Evolutionary conservation across 1,284 basidiomycete genomes (phyloP).

Genomic region (Coniferiporia sulphurascens): DNA sequence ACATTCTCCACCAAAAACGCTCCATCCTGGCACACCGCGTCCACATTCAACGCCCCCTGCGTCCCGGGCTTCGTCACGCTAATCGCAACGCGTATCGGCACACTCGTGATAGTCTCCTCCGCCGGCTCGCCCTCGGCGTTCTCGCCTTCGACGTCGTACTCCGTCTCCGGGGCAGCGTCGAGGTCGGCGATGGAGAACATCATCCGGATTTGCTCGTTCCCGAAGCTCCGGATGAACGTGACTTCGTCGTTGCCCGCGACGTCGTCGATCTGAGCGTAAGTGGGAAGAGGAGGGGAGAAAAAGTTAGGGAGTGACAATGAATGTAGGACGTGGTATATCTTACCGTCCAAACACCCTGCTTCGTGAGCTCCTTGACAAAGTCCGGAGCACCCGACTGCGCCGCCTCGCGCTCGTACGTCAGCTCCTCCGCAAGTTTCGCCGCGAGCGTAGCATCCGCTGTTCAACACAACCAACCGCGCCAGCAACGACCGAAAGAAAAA

Average conservation of each 20-base stretch:
- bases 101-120: conserved; percentile 37
- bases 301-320: not conserved
- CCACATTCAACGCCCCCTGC: conserved; percentile 71
- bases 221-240: conserved; percentile 76
- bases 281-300: not conserved
- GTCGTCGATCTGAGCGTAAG: conserved; percentile 60
- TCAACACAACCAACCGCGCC: conserved; percentile 11
- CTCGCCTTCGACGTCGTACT: not conserved
- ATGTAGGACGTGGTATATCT: not conserved
- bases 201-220: conserved; percentile 84
- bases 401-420: conserved; percentile 25
- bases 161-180: conserved; percentile 34
- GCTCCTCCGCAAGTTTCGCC: conserved; percentile 22
- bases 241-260: conserved; percentile 78
- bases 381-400: conserved; percentile 7
- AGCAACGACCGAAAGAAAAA: no score
- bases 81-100: conserved; percentile 73
- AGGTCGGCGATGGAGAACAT: conserved; percentile 84
- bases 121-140: conserved; percentile 28
- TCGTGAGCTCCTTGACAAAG: conserved; percentile 25
- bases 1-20: conserved; percentile 87
- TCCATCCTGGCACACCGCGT: conserved; percentile 81
- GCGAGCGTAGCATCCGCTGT: conserved; percentile 20
- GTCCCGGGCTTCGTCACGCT: conserved; percentile 70
- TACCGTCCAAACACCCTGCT: conserved; percentile 20